phyloP scores from a whole-genome alignment of 805 yeast genomes.

The Yarrowia yakushimensis region DNA sequence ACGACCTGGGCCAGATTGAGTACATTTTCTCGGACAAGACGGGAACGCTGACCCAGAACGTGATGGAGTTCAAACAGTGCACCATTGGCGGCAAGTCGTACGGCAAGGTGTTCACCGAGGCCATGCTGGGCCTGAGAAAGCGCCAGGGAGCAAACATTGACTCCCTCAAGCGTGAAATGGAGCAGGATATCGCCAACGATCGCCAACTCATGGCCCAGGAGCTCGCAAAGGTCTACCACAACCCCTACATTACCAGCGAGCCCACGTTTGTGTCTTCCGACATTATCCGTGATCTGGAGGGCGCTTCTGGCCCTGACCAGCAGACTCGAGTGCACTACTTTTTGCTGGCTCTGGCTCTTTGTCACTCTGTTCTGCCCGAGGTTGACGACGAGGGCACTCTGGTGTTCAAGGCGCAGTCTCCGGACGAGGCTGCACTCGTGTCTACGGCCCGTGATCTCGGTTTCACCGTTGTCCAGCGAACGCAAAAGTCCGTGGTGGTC shows the following conservation, averaged over 20 bases:
- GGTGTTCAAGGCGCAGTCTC: slow-evolving; percentile 75
- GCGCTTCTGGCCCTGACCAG: slow-evolving; percentile 42
- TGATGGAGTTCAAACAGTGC: slow-evolving; percentile 81
- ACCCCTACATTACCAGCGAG: slow-evolving; percentile 32
- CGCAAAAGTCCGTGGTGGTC: slow-evolving; percentile 48
- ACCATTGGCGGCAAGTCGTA: slow-evolving; percentile 65
- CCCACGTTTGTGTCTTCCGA: slow-evolving; percentile 63
- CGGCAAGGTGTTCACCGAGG: slow-evolving; percentile 74
- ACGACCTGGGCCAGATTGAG: slow-evolving; percentile 81
- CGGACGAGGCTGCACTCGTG: slow-evolving; percentile 81
- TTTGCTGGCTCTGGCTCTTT: slow-evolving; percentile 67
- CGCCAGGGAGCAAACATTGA: slow-evolving; percentile 63
- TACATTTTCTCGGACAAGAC: slow-evolving; percentile 81
- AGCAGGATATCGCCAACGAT: slow-evolving; percentile 46
- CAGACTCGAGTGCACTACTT: slow-evolving; percentile 53
- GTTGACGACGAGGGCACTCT: slow-evolving; percentile 36
- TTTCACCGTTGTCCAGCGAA: slow-evolving; percentile 56
- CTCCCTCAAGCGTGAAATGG: slow-evolving; percentile 48
- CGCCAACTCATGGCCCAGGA: slow-evolving; percentile 47
- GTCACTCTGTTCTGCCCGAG: slow-evolving; percentile 77
- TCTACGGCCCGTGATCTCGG: slow-evolving; percentile 76
- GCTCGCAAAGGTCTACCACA: slow-evolving; percentile 52
- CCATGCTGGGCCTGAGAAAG: slow-evolving; percentile 63
- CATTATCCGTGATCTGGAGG: slow-evolving; percentile 52
- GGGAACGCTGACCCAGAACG: slow-evolving; percentile 78